These are phyloP conservation scores for Xylariaceae sp. DNA, from an alignment of 2,329 filamentous ascomycete genomes.

Conservation along the genomic window DNA sequence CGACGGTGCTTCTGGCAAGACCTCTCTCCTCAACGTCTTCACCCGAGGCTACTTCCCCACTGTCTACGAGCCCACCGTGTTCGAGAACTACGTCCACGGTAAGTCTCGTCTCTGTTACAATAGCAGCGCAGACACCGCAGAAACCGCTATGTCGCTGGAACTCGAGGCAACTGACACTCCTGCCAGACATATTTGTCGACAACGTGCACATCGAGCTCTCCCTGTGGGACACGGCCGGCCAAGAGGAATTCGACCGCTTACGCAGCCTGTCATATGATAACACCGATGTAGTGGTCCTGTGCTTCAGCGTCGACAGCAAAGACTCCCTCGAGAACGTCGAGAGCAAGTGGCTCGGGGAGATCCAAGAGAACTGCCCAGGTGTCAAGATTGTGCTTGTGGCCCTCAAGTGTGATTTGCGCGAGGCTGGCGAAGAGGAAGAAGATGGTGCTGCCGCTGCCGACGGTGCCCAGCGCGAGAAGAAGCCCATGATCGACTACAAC, in stretches of 20 bases:
- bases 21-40: conserved; percentile 94
- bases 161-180: neutral
- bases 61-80: conserved; percentile 96
- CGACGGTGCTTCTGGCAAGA: conserved; percentile 96
- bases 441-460: conserved; percentile 38
- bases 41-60: conserved; percentile 99
- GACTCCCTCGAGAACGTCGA: conserved; percentile 98
- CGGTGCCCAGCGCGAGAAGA: conserved; percentile 52
- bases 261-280: conserved; percentile 95
- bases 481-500: conserved; percentile 81
- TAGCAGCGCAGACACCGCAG: neutral
- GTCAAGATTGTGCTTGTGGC: conserved; percentile 94
- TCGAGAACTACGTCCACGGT: conserved; percentile 99
- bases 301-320: conserved; percentile 94
- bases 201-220: conserved; percentile 95
- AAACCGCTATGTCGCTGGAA: neutral
- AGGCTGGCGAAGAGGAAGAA: conserved; percentile 69
- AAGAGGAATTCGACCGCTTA: conserved; percentile 97
- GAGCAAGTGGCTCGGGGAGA: conserved; percentile 97
- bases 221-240: conserved; percentile 96
- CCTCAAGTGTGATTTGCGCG: conserved; percentile 92
- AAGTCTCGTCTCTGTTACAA: conserved; percentile 30
- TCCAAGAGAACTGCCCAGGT: conserved; percentile 93
- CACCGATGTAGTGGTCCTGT: conserved; percentile 97
- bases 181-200: conserved; percentile 91